These are phyloP conservation scores for Saccharomycopsis amapae DNA, from an alignment of 805 yeast species.

Conservation along the genomic window DNA sequence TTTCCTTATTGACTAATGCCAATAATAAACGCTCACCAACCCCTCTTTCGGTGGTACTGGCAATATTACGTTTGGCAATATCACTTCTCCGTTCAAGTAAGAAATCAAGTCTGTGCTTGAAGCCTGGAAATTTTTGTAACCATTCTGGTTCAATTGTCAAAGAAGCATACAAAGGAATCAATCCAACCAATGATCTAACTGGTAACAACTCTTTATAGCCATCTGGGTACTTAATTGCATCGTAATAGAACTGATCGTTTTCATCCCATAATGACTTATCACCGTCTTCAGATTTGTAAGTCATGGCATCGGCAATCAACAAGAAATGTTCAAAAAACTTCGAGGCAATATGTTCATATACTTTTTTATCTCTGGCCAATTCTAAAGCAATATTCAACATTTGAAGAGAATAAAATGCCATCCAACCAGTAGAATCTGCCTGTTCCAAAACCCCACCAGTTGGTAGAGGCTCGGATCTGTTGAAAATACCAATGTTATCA, in stretches of 20 bases:
- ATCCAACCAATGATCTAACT: conserved; percentile 83
- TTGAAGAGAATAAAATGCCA: conserved; percentile 85
- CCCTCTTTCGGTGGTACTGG: conserved; percentile 74
- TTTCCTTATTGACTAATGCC: conserved; percentile 73
- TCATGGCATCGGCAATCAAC: conserved; percentile 90
- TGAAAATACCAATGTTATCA: conserved; percentile 88
- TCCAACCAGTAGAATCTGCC: conserved; percentile 97
- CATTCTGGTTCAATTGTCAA: conserved; percentile 82
- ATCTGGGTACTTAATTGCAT: conserved; percentile 78
- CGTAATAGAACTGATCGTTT: conserved; percentile 80
- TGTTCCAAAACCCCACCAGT: conserved; percentile 88
- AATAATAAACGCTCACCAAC: conserved; percentile 74
- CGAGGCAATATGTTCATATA: conserved; percentile 88
- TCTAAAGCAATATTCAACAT: conserved; percentile 92
- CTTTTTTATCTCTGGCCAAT: conserved; percentile 75
- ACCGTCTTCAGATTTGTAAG: conserved; percentile 42
- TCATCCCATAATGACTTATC: conserved; percentile 82
- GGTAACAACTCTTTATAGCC: conserved; percentile 64
- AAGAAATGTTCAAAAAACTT: conserved; percentile 91
- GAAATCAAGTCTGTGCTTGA: conserved; percentile 80
- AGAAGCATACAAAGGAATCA: conserved; percentile 86
- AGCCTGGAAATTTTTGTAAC: conserved; percentile 69
- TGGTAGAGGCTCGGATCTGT: conserved; percentile 88
- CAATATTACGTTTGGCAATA: conserved; percentile 75
- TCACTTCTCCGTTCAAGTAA: conserved; percentile 62